Evolutionary conservation across 169 alveolate species (phyloP).

Genomic region (Miamiensis avidus): DNA sequence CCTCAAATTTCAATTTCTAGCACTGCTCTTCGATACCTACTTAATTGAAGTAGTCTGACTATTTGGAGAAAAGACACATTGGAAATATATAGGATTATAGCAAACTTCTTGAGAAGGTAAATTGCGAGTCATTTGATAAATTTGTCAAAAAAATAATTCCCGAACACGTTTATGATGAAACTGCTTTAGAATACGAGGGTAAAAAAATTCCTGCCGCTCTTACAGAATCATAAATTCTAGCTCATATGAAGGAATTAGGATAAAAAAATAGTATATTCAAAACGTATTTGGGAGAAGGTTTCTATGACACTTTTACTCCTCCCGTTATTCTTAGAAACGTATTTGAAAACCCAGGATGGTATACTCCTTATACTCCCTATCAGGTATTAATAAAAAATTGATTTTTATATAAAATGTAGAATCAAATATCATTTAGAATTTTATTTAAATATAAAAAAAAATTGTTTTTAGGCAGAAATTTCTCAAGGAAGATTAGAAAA

Average conservation of each 20-base stretch:
- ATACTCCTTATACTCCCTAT: constrained; percentile 90
- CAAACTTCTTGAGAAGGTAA: not conserved
- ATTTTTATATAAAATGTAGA: no score
- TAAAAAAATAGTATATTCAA: constrained; percentile 40
- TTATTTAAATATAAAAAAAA: no score
- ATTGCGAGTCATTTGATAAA: constrained; percentile 16
- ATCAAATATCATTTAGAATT: no score
- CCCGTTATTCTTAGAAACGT: constrained; percentile 74
- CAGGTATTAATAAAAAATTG: constrained; percentile 29
- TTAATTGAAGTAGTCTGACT: no score
- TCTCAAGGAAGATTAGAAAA: constrained; percentile 86
- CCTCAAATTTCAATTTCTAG: no score
- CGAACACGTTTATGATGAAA: constrained; percentile 14
- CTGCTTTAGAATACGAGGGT: constrained; percentile 30
- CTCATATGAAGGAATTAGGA: constrained; percentile 39
- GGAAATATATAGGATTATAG: not conserved
- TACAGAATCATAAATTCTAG: constrained; percentile 50
- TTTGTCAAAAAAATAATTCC: constrained; percentile 55
- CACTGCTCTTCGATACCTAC: no score
- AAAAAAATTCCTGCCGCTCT: constrained; percentile 23
- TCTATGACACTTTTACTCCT: constrained; percentile 78
- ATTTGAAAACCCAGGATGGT: constrained; percentile 85
- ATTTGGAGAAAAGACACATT: not conserved
- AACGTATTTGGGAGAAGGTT: constrained; percentile 73
- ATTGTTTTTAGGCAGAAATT: constrained; percentile 74